Conservation (phyloP, 768 basidiomycete species). For the Heimioporus sp. region DNA sequence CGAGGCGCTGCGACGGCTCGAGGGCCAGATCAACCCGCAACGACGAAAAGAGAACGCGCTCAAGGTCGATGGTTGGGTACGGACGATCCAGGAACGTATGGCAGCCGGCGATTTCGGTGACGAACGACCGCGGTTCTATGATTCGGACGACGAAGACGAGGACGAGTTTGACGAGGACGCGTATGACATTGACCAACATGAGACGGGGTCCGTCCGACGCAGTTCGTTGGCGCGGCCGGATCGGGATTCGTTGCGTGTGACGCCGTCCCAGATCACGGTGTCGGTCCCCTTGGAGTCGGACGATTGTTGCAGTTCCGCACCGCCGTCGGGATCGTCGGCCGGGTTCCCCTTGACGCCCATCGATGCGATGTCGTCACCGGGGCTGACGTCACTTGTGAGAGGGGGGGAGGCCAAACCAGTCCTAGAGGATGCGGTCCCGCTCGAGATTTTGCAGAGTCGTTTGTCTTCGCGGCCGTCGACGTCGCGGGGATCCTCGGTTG, state of each 20-base stretch:
- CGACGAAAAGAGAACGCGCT: conserved; percentile 66
- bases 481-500: conserved; percentile 28
- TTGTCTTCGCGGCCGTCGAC: conserved; percentile 40
- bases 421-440: conserved; percentile 60
- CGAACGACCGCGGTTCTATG: conserved; percentile 57
- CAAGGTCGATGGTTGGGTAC: conserved; percentile 84
- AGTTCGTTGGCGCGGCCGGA: neutral
- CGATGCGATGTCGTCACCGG: conserved; percentile 1
- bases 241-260: conserved; percentile 12
- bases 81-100: conserved; percentile 65
- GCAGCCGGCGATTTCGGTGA: conserved; percentile 61
- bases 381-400: conserved; percentile 29
- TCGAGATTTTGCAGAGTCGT: conserved; percentile 64
- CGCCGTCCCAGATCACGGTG: conserved; percentile 20
- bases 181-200: conserved; percentile 30
- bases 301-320: conserved; percentile 21
- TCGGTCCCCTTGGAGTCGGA: conserved; percentile 22
- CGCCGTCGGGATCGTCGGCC: conserved; percentile 12
- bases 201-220: conserved; percentile 25
- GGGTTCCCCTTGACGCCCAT: conserved; percentile 16
- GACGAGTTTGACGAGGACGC: conserved; percentile 27
- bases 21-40: conserved; percentile 80
- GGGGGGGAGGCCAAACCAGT: conserved; percentile 46
- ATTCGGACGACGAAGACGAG: conserved; percentile 42
- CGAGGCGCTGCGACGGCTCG: conserved; percentile 73